Evolutionary conservation across 164 flowering plant genomes (phyloP).

Genomic region (Saururus chinensis): DNA sequence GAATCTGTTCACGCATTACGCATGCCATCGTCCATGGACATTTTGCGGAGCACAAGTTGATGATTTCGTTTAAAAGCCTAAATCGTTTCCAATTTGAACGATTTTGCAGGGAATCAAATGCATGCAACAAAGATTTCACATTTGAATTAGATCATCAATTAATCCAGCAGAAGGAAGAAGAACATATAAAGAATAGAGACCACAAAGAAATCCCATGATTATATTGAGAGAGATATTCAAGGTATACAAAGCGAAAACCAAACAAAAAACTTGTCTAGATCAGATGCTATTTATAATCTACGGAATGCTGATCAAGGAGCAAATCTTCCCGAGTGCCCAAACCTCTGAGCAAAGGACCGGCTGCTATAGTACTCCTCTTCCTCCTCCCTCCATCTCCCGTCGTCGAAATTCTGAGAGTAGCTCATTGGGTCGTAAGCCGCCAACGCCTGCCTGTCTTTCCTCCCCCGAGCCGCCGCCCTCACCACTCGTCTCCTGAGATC

Average conservation of each 20-base stretch:
- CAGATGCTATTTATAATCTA: background rate
- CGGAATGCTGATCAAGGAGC: background rate
- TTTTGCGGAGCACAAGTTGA: too few relatives aligned
- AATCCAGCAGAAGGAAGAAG: background rate
- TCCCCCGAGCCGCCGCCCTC: background rate
- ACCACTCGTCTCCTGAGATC: background rate
- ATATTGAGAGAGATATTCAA: too few relatives aligned
- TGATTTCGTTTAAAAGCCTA: too few relatives aligned
- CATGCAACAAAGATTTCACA: background rate
- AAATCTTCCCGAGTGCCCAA: background rate
- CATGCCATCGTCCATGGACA: too few relatives aligned
- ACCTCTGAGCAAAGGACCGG: conserved; percentile 5
- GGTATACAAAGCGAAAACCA: too few relatives aligned
- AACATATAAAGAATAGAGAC: background rate
- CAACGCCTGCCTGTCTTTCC: background rate
- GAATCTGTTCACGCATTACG: too few relatives aligned
- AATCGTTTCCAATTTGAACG: too few relatives aligned
- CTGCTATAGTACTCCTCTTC: conserved; percentile 4
- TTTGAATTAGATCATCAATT: background rate
- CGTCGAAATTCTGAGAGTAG: conserved; percentile 5
- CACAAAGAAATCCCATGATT: too few relatives aligned
- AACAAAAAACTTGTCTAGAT: background rate
- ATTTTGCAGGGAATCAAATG: background rate
- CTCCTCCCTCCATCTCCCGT: conserved; percentile 4
- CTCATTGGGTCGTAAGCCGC: background rate